phyloP scores from a whole-genome alignment of 768 basidiomycete genomes.

The Hortiboletus campestris region DNA sequence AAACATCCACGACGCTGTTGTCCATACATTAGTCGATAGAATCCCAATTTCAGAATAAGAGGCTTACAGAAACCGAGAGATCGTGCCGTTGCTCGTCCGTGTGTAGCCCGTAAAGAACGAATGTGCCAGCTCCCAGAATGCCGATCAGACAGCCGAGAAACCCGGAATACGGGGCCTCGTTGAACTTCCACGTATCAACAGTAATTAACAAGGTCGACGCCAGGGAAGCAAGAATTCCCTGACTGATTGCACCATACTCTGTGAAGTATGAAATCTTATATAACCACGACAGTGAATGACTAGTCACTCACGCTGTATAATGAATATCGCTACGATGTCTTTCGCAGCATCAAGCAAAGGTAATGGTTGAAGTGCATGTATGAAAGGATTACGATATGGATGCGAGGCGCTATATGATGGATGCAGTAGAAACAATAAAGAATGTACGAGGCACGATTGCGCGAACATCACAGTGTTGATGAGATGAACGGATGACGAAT shows the following conservation, averaged over 20 bases:
- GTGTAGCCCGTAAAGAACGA: background rate
- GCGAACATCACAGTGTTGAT: constrained; percentile 27
- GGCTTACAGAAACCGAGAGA: constrained; percentile 12
- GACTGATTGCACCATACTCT: constrained; percentile 33
- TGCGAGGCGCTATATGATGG: constrained; percentile 3
- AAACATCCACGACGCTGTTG: constrained; percentile 6
- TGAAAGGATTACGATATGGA: constrained; percentile 3
- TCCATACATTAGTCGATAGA: background rate
- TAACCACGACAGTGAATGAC: background rate
- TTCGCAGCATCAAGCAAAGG: constrained; percentile 19
- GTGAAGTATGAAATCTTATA: background rate
- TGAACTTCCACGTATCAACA: constrained; percentile 10
- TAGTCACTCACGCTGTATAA: constrained; percentile 25
- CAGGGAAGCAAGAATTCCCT: constrained; percentile 17
- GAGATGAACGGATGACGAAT: constrained; percentile 14
- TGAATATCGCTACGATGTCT: constrained; percentile 15
- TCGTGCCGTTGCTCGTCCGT: constrained; percentile 3
- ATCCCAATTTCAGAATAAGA: background rate
- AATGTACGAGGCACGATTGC: constrained; percentile 19
- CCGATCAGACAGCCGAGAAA: constrained; percentile 19
- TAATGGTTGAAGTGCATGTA: constrained; percentile 6
- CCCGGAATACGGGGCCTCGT: constrained; percentile 7
- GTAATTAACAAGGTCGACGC: constrained; percentile 7
- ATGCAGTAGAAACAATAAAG: constrained; percentile 11
- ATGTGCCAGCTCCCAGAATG: constrained; percentile 8